Evolutionary conservation across 2,329 filamentous ascomycete genomes (phyloP).

Genomic region (Dactylellina cionopaga): DNA sequence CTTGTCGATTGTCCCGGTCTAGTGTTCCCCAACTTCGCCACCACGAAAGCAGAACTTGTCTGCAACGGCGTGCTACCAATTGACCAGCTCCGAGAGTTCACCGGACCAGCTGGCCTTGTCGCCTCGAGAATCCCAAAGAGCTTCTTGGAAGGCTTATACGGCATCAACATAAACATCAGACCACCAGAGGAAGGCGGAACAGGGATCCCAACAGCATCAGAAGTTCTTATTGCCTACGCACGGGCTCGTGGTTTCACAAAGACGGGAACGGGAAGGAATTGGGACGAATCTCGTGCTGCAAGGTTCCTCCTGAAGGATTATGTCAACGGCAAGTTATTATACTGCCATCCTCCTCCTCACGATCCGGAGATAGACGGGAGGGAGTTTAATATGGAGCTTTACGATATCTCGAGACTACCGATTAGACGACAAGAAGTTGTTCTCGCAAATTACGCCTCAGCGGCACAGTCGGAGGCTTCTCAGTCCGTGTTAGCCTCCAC

Average conservation of each 20-base stretch:
- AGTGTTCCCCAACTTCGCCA: slow-evolving; percentile 97
- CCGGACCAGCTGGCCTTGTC: slow-evolving; percentile 83
- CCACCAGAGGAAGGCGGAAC: slow-evolving; percentile 92
- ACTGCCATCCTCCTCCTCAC: slow-evolving; percentile 83
- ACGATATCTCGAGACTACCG: slow-evolving; percentile 82
- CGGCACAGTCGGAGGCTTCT: slow-evolving; percentile 39
- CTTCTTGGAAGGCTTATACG: slow-evolving; percentile 93
- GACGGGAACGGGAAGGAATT: slow-evolving; percentile 80
- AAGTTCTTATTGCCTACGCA: slow-evolving; percentile 86
- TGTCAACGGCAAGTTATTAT: slow-evolving; percentile 93
- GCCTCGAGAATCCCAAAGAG: slow-evolving; percentile 83
- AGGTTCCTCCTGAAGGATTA: slow-evolving; percentile 95
- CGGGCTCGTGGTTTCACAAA: slow-evolving; percentile 89
- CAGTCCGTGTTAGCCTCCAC: slow-evolving; percentile 12
- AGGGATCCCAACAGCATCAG: slow-evolving; percentile 82
- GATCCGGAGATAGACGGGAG: slow-evolving; percentile 72
- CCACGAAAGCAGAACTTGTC: slow-evolving; percentile 93
- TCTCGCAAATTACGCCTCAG: slow-evolving; percentile 13
- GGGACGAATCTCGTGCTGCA: slow-evolving; percentile 91
- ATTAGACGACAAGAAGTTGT: slow-evolving; percentile 72
- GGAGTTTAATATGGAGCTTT: slow-evolving; percentile 89
- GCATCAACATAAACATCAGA: slow-evolving; percentile 83
- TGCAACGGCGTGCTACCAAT: slow-evolving; percentile 95
- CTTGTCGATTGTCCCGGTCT: slow-evolving; percentile 98
- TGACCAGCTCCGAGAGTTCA: slow-evolving; percentile 93